Evolutionary conservation across 2,329 filamentous ascomycete genomes (phyloP).

Genomic region (Teratosphaeria epicoccoides): DNA sequence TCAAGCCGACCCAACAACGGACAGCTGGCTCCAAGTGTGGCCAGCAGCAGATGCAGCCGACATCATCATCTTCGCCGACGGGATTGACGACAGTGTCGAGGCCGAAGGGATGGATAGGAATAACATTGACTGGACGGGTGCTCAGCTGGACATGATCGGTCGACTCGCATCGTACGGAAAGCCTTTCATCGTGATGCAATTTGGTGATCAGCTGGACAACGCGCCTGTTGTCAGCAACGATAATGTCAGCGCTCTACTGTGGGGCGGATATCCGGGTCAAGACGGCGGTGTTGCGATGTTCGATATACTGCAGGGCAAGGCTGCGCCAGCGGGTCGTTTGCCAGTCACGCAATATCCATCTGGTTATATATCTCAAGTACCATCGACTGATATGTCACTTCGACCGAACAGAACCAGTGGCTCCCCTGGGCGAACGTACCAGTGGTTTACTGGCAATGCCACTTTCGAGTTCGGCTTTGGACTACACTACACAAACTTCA

Average conservation of each 20-base stretch:
- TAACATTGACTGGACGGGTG: constrained; percentile 41
- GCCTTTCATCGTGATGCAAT: constrained; percentile 42
- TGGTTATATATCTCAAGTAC: constrained; percentile 39
- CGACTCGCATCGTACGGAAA: constrained; percentile 38
- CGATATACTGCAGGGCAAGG: constrained; percentile 42
- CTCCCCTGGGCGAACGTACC: constrained; percentile 34
- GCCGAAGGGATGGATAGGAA: constrained; percentile 43
- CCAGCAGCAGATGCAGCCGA: constrained; percentile 36
- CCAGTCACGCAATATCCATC: constrained; percentile 40
- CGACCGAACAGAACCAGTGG: constrained; percentile 33
- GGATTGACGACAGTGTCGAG: constrained; percentile 44
- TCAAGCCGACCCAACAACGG: constrained; percentile 25
- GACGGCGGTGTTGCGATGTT: constrained; percentile 47
- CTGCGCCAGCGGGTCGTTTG: constrained; percentile 37
- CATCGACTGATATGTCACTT: constrained; percentile 47
- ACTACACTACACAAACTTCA: constrained; percentile 35
- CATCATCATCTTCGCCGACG: constrained; percentile 45
- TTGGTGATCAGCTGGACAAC: constrained; percentile 45
- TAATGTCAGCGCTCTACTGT: constrained; percentile 43
- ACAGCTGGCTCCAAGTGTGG: constrained; percentile 21
- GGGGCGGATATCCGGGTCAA: constrained; percentile 52
- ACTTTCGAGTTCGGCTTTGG: constrained; percentile 36
- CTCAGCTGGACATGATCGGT: constrained; percentile 42
- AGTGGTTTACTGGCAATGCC: constrained; percentile 31
- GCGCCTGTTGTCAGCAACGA: constrained; percentile 37